Percentiles rank a stretch among this genome's conserved stretches.
phyloP scores from a whole-genome alignment of 768 basidiomycete genomes.

The Mycena epipterygia region DNA sequence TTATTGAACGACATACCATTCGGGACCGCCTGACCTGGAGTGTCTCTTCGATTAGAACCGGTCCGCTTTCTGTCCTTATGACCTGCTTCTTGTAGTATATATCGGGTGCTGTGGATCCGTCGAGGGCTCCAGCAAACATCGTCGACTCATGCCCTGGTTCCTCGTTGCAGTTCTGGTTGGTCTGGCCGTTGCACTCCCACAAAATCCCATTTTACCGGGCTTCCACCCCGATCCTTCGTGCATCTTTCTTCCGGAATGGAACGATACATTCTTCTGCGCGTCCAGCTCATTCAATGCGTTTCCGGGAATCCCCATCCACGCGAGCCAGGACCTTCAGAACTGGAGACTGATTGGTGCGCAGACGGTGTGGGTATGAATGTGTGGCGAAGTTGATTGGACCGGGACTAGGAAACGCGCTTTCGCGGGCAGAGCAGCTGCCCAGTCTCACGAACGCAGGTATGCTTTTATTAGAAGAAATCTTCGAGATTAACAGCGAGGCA shows the following conservation, averaged over 20 bases:
- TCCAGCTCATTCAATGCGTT: slow-evolving; percentile 51
- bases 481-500: neutral
- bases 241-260: slow-evolving; percentile 42
- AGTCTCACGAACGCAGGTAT: slow-evolving; percentile 31
- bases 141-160: neutral
- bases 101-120: too few relatives aligned
- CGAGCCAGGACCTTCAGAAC: slow-evolving; percentile 47
- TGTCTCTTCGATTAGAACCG: too few relatives aligned
- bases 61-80: neutral
- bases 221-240: slow-evolving; percentile 53
- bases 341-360: slow-evolving; percentile 48
- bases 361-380: neutral
- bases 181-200: neutral
- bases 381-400: neutral
- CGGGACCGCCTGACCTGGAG: too few relatives aligned
- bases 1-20: too few relatives aligned
- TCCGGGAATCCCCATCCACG: slow-evolving; percentile 50
- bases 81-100: neutral
- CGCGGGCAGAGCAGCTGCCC: slow-evolving; percentile 31
- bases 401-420: slow-evolving; percentile 31
- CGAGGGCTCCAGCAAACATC: too few relatives aligned
- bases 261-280: slow-evolving; percentile 50
- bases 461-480: too few relatives aligned
- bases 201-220: slow-evolving; percentile 44
- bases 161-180: neutral